Evolutionary conservation across 148 eudicot genomes (phyloP).

Genomic region (Hydrangea macrophylla): DNA sequence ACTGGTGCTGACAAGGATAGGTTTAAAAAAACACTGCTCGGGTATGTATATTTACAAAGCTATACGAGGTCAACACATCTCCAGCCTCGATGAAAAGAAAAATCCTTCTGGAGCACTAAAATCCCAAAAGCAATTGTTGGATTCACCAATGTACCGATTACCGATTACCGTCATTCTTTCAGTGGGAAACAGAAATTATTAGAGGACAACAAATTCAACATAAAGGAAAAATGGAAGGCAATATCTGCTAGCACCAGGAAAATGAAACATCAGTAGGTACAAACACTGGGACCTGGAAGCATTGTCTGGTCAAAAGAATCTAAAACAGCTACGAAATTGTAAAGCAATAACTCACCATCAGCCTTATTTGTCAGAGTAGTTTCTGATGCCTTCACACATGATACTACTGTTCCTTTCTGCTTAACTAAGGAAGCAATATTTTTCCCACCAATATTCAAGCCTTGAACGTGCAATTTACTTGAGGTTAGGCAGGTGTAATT

Average conservation of each 20-base stretch:
- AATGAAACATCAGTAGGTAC: not conserved
- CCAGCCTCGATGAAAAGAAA: too few species aligned
- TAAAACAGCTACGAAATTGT: not conserved
- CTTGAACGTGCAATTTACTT: constrained; percentile 30
- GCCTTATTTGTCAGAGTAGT: constrained; percentile 37
- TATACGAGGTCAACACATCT: too few species aligned
- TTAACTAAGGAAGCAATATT: constrained; percentile 35
- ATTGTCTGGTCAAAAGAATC: not conserved
- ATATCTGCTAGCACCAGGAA: not conserved
- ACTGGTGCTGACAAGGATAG: too few species aligned
- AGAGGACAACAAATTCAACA: too few species aligned
- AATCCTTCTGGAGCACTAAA: too few species aligned
- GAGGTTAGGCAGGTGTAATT: constrained; percentile 23
- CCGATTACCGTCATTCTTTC: too few species aligned
- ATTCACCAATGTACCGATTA: not conserved
- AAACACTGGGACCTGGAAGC: not conserved
- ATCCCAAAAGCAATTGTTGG: not conserved
- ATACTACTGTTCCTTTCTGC: constrained; percentile 30
- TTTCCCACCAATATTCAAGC: constrained; percentile 30
- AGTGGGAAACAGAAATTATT: too few species aligned
- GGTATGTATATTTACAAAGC: too few species aligned
- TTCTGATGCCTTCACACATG: constrained; percentile 60
- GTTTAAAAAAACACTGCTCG: too few species aligned
- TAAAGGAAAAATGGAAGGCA: not conserved
- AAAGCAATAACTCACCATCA: constrained; percentile 41